Conservation (phyloP, 1,284 basidiomycete species). For the Naganishia cerealis region DNA sequence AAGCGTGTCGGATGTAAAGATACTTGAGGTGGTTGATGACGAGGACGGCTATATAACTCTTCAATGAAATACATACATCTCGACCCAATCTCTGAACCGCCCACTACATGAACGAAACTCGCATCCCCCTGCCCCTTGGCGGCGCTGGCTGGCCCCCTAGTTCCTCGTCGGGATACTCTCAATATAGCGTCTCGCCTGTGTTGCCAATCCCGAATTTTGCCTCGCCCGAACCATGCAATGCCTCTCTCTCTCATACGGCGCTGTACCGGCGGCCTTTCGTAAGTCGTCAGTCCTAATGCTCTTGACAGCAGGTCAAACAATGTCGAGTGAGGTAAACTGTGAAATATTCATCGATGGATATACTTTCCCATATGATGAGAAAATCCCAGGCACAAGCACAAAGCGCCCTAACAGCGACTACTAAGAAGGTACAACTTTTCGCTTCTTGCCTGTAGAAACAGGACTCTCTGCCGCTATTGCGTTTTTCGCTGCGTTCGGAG, state of each 20-base stretch:
- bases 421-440: slow-evolving; percentile 28
- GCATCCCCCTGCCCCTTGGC: too few species aligned
- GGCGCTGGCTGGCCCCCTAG: too few species aligned
- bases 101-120: too few species aligned
- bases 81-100: too few species aligned
- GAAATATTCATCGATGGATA: not conserved
- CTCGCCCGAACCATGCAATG: slow-evolving; percentile 41
- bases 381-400: not conserved
- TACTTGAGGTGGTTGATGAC: not conserved
- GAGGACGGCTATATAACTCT: not conserved
- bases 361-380: not conserved
- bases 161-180: slow-evolving; percentile 32
- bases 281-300: not conserved
- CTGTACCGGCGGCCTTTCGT: too few species aligned
- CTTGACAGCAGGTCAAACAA: not conserved
- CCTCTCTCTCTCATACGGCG: too few species aligned
- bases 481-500: not conserved
- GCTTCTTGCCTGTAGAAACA: slow-evolving; percentile 27
- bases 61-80: too few species aligned
- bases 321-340: not conserved
- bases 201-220: slow-evolving; percentile 43
- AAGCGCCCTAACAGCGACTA: not conserved
- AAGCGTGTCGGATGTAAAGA: not conserved
- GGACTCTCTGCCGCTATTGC: slow-evolving; percentile 15
- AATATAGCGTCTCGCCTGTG: slow-evolving; percentile 40